Evolutionary conservation across 2,329 filamentous ascomycete genomes (phyloP).

Genomic region (Nemania sp.): DNA sequence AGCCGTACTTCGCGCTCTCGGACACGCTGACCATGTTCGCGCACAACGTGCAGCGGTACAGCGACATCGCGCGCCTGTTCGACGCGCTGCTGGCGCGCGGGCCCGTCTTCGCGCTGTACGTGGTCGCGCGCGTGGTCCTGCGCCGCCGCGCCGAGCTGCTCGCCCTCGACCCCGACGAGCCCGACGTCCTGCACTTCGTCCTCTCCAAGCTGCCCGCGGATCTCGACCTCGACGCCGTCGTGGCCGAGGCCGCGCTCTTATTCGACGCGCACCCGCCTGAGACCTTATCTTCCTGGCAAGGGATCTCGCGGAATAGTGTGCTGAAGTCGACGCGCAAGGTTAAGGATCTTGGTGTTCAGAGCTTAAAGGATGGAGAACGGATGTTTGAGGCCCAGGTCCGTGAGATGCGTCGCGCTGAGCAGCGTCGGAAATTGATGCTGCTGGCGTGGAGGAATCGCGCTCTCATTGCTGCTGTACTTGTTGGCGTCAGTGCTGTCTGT

Average conservation of each 20-base stretch:
- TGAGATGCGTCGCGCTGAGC: conserved; percentile 71
- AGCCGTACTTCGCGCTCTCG: conserved; percentile 92
- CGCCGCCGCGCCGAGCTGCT: conserved; percentile 82
- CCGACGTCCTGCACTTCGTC: conserved; percentile 88
- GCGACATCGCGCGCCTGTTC: conserved; percentile 86
- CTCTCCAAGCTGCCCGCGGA: conserved; percentile 84
- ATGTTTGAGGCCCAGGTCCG: conserved; percentile 72
- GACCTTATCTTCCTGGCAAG: conserved; percentile 69
- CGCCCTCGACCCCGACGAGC: conserved; percentile 74
- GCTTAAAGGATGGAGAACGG: conserved; percentile 64
- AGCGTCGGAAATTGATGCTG: conserved; percentile 52
- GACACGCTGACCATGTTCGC: conserved; percentile 95
- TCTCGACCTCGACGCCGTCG: conserved; percentile 77
- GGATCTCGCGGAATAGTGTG: conserved; percentile 75
- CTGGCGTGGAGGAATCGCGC: conserved; percentile 67
- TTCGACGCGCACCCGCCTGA: conserved; percentile 72
- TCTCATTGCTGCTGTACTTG: conserved; percentile 65
- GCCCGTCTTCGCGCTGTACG: conserved; percentile 86
- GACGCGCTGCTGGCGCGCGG: conserved; percentile 87
- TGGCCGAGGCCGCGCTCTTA: conserved; percentile 66
- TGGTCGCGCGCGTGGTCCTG: conserved; percentile 87
- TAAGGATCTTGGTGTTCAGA: conserved; percentile 55
- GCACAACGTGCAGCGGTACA: conserved; percentile 90
- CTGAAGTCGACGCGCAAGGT: conserved; percentile 76
- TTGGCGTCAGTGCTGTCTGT: conserved; percentile 71